Evolutionary conservation across 2,329 filamentous ascomycete genomes (phyloP).

Genomic region (Penicillium sp.): DNA sequence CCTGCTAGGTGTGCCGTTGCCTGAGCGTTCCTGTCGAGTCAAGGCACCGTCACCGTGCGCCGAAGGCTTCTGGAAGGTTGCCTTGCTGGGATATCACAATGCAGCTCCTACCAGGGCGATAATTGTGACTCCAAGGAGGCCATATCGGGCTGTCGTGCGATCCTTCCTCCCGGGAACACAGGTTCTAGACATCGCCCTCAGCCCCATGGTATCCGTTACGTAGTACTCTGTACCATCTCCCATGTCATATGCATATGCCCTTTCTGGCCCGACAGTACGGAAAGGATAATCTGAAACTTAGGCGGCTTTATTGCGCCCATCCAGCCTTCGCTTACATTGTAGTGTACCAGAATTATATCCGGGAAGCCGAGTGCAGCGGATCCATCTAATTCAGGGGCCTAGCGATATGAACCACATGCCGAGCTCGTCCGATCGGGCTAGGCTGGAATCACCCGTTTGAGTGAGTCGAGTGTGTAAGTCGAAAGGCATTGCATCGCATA

Average conservation of each 20-base stretch:
- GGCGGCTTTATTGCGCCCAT: background rate
- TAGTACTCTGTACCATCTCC: background rate
- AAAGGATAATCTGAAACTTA: background rate
- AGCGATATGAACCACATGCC: background rate
- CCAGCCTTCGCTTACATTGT: background rate
- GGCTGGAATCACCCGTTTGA: background rate
- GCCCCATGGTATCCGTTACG: background rate
- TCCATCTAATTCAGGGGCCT: background rate
- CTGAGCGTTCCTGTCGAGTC: background rate
- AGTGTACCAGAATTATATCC: background rate
- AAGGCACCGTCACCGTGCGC: background rate
- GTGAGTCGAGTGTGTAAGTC: background rate
- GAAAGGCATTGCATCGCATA: background rate
- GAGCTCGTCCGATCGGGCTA: background rate
- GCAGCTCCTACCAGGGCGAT: background rate
- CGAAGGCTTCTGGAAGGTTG: constrained; percentile 9
- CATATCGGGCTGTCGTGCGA: background rate
- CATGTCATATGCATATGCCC: background rate
- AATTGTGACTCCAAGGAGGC: background rate
- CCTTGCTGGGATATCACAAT: constrained; percentile 1
- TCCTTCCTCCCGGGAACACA: background rate
- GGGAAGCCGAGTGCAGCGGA: background rate
- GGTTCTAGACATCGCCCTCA: background rate
- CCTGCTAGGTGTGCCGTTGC: background rate
- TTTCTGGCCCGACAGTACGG: background rate